Base-by-base conservation (phyloP, 495 filamentous ascomycete species). In the Hypomontagnella submonticulosa region DNA sequence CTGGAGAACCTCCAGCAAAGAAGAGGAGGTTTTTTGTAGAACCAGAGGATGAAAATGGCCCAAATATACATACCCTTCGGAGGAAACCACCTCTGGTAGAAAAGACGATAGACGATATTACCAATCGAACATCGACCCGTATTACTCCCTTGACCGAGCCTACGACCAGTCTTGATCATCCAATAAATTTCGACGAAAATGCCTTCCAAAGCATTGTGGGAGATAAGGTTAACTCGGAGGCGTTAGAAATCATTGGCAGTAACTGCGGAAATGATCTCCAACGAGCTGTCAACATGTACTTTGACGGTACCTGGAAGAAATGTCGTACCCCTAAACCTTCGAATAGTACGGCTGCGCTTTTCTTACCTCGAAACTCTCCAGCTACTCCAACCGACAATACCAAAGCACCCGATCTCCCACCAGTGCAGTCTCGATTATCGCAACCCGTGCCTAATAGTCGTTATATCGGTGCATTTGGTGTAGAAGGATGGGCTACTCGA, bases 401-500 rank as follows among this genome's bases (percentile, higher is more conserved):
- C 11, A 57, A 63, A 34, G 57, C 41, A 37, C 18, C 51, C 7
- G 15, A 59, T 15, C 33, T 50, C n/a, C 47, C 20, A 48, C 23
- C 44, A 4, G 41, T 44, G 36, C 62, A 11, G 13, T 41, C 48
- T 8, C 27, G 33, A 43, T 41, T 61, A 40, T 65, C 19, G 23
- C 63, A 57, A 64, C 61, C 30, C n/a, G 85, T 87, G 76, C 89
- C 91, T 0, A 66, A 82, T 2, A 81, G 79, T 54, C 83, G 96
- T 71, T 99, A 97, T 71, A 82, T 98, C 46, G 95, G 95, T 23
- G 90, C 92, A 0, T 96, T 98, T 77, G 95, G 96, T 12, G 93
- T 91, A 4, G 91, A 87, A 30, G 94, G 87, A 6, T 99, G 95
- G 95, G 85, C 92, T 38, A 98, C 95, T n/a, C 85, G 86, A 67